Base-by-base conservation (phyloP, 306 rosid genomes). In the Lupinus albus region DNA sequence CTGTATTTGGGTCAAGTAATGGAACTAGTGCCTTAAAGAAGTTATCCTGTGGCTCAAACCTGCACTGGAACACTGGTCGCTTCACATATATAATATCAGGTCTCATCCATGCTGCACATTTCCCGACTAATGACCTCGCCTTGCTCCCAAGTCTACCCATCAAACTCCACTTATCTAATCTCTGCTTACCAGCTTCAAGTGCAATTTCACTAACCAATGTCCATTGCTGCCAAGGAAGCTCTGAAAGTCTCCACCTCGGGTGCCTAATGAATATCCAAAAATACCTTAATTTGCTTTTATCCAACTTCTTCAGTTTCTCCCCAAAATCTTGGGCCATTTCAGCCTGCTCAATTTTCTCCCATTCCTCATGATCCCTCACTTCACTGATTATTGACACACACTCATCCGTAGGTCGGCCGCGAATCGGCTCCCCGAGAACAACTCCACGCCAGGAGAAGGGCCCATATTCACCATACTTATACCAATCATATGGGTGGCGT, bases 31-130 rank as follows among this genome's bases (percentile, higher is more conserved):
- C 77, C 48, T 71, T 62, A 47, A 87, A 86, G 64, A 92, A 92
- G 41, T 78, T 65, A 42, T 75, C 93, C 51, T 89, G 96, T 10
- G 98, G 98, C 87, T 93, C 98, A 72, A 93, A 93, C 60, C 97
- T 67, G 45, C 93, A 86, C 50, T 89, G 89, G 18, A 67, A 92
- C 48, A 92, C 94, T 4, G 98, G 98, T 53, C 79, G 72, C 80
- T 89, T 92, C 76, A 92, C 96, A 46, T 92, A 92, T 58, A 92
- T 67, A 32, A 89, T 83, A 76, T 92, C 93, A 1, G 96, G 98
- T 64, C 98, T 87, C 88, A 89, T 83, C 96, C 94, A 93, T 0
- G 94, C 96, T 13, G 96, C 98, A 74, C 98, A 93, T 74, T 80
- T 78, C 3, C 83, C 83, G 73, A 93, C 78, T 76, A 79, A 61